These are phyloP conservation scores for Annulohypoxylon moriforme DNA, from an alignment of 495 filamentous ascomycete genomes.

Conservation along the genomic window DNA sequence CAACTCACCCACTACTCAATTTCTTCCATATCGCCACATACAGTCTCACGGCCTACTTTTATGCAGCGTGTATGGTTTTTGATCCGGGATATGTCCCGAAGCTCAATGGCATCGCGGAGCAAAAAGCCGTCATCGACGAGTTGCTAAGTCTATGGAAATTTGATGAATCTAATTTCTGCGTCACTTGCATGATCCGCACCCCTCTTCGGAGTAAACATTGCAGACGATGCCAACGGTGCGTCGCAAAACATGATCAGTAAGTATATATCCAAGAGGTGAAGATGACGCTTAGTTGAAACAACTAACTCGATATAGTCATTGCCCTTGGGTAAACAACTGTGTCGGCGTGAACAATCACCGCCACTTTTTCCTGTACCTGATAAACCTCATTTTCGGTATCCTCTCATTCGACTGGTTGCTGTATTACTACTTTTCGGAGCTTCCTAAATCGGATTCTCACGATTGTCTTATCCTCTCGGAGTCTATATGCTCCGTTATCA, in stretches of 20 bases:
- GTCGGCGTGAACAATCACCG: constrained; percentile 93
- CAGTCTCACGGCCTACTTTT: constrained; percentile 82
- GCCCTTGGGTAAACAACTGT: constrained; percentile 98
- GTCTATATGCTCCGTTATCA: constrained; percentile 75
- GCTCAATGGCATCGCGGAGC: constrained; percentile 83
- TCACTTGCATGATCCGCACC: constrained; percentile 90
- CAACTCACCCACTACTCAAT: constrained; percentile 74
- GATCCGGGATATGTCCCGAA: constrained; percentile 98
- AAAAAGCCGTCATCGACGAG: constrained; percentile 87
- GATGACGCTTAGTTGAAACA: background rate
- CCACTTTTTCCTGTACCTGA: constrained; percentile 91
- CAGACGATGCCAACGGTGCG: constrained; percentile 86
- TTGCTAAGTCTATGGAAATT: constrained; percentile 86
- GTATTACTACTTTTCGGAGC: constrained; percentile 55
- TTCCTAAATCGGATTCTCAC: constrained; percentile 47
- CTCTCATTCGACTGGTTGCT: constrained; percentile 65
- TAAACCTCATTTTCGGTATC: constrained; percentile 80
- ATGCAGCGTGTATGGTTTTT: constrained; percentile 81
- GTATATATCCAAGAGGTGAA: constrained; percentile 42
- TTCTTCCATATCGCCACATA: constrained; percentile 74
- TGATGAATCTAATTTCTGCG: constrained; percentile 93
- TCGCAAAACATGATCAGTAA: constrained; percentile 97
- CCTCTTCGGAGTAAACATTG: constrained; percentile 97
- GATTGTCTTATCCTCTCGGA: constrained; percentile 82
- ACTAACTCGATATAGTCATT: constrained; percentile 78